These are phyloP conservation scores for Mycena olivaceomarginata DNA, from an alignment of 768 basidiomycete genomes.

Conservation along the genomic window DNA sequence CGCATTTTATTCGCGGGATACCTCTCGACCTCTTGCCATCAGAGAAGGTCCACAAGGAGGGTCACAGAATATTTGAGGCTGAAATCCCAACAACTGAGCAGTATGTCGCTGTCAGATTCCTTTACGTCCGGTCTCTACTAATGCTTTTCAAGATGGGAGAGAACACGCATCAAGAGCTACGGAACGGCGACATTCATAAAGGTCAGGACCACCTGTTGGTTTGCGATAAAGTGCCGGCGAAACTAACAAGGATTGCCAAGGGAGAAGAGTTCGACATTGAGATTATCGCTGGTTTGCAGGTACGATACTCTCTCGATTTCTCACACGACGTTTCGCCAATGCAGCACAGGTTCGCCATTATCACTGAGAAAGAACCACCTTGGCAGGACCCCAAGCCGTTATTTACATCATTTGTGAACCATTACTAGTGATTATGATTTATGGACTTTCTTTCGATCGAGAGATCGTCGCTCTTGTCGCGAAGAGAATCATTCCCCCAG, in stretches of 20 bases:
- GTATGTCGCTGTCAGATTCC: constrained; percentile 37
- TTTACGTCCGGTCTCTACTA: not conserved
- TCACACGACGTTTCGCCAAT: not conserved
- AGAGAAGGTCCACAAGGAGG: constrained; percentile 54
- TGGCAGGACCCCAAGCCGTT: too few relatives aligned
- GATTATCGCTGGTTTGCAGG: constrained; percentile 55
- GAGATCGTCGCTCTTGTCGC: too few relatives aligned
- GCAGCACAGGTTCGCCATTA: constrained; percentile 29
- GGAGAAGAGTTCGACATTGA: constrained; percentile 59
- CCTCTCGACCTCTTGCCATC: constrained; percentile 54
- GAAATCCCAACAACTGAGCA: constrained; percentile 55
- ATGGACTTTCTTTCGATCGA: too few relatives aligned
- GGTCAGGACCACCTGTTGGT: not conserved
- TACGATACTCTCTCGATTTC: constrained; percentile 9
- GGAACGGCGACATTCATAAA: constrained; percentile 55
- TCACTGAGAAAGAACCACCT: constrained; percentile 20
- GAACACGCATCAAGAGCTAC: constrained; percentile 56
- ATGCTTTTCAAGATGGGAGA: constrained; percentile 52
- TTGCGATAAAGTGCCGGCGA: not conserved
- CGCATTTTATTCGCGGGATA: constrained; percentile 53
- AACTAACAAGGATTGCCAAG: not conserved
- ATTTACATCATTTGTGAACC: not conserved
- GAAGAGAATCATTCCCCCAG: constrained; percentile 56
- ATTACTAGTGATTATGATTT: not conserved
- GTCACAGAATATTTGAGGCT: constrained; percentile 52